Conservation (phyloP, 2,329 filamentous ascomycete genomes). For the Fusarium beomiforme region DNA sequence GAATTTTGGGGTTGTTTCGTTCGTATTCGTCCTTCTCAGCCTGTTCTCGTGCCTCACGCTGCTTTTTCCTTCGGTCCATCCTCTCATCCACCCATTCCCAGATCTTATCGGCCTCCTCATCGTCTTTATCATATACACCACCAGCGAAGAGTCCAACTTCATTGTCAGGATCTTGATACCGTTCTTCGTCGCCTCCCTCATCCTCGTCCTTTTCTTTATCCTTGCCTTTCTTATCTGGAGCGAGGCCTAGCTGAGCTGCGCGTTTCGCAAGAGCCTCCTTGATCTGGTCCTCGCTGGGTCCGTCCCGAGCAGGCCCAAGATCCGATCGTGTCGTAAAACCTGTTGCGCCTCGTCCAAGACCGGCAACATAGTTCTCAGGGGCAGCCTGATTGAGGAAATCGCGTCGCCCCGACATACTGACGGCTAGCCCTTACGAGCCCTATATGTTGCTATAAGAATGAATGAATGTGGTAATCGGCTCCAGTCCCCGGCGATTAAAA, state of each 20-base stretch:
- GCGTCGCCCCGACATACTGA: conserved; percentile 69
- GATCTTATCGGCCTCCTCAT: conserved; percentile 96
- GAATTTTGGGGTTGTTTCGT: conserved; percentile 96
- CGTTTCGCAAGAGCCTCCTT: conserved; percentile 97
- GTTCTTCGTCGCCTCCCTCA: conserved; percentile 78
- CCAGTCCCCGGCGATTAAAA: neutral
- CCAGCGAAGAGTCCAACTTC: conserved; percentile 95
- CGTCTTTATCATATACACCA: conserved; percentile 95
- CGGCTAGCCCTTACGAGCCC: conserved; percentile 26
- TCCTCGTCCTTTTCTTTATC: conserved; percentile 78
- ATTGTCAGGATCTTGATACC: conserved; percentile 96
- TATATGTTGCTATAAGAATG: neutral
- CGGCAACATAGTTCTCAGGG: conserved; percentile 90
- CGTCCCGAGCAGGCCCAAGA: conserved; percentile 92
- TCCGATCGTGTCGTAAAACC: conserved; percentile 98
- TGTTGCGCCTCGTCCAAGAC: conserved; percentile 95
- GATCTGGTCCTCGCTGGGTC: conserved; percentile 96
- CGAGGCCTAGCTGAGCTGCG: conserved; percentile 82
- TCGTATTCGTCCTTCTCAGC: conserved; percentile 95
- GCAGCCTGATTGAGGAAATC: conserved; percentile 91
- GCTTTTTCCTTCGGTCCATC: conserved; percentile 89
- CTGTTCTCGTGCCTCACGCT: conserved; percentile 95
- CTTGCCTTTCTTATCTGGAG: conserved; percentile 73
- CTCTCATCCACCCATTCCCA: conserved; percentile 96
- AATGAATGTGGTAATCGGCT: neutral